A percentile compares a stretch with the other conserved stretches of the same genome.
Evolutionary conservation across 805 yeast genomes (phyloP).

Genomic region (Saccharomycopsis microspora): DNA sequence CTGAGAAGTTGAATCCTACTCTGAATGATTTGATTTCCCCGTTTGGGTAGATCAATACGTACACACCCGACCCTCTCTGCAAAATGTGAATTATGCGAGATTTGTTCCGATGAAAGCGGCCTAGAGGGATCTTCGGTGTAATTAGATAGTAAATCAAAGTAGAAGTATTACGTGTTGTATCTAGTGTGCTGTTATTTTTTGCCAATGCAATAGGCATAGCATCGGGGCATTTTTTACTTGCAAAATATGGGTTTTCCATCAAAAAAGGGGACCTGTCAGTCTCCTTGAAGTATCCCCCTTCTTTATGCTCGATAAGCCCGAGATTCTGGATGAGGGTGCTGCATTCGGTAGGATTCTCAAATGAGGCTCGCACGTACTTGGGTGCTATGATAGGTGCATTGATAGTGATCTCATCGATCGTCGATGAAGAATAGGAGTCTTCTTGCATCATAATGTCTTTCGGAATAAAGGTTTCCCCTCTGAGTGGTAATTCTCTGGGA

Average conservation of each 20-base stretch:
- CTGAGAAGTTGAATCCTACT: conserved; percentile 37
- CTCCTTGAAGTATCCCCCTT: conserved; percentile 48
- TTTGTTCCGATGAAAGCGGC: conserved; percentile 37
- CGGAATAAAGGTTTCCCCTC: too few relatives aligned
- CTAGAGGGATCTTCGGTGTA: conserved; percentile 39
- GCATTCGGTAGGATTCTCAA: background rate
- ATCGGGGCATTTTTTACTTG: conserved; percentile 7
- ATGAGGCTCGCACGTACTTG: background rate
- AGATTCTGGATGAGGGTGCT: conserved; percentile 26
- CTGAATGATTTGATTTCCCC: conserved; percentile 37
- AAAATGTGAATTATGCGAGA: conserved; percentile 45
- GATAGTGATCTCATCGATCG: background rate
- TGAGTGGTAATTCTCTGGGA: too few relatives aligned
- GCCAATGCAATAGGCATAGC: conserved; percentile 1
- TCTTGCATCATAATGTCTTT: too few relatives aligned
- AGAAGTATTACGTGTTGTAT: conserved; percentile 28
- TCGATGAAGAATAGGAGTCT: background rate
- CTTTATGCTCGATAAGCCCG: conserved; percentile 33
- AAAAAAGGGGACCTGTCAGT: conserved; percentile 40
- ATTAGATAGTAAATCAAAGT: conserved; percentile 43
- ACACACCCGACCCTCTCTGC: conserved; percentile 45
- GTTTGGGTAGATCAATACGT: conserved; percentile 40
- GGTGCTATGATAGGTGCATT: background rate
- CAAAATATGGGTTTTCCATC: conserved; percentile 28
- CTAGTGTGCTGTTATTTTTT: conserved; percentile 1